Evolutionary conservation across 257 asterid species (phyloP).

Genomic region (Solanum etuberosum): DNA sequence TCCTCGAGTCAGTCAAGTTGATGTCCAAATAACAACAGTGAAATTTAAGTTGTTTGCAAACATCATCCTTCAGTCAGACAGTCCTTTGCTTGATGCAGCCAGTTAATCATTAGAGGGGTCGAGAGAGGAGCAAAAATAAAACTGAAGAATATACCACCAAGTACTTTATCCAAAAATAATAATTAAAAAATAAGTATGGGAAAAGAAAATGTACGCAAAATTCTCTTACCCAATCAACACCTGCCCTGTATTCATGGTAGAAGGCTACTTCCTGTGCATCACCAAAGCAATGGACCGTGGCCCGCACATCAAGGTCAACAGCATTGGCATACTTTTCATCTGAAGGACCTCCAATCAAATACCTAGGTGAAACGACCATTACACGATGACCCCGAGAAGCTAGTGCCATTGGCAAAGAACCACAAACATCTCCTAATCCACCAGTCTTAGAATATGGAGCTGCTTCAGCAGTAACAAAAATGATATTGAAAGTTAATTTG

Average conservation of each 20-base stretch:
- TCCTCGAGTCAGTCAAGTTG: background rate
- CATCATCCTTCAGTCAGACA: background rate
- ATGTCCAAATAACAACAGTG: background rate
- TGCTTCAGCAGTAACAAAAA: conserved; percentile 88
- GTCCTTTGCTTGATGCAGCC: background rate
- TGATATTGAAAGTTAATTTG: conserved; percentile 31
- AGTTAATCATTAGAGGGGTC: background rate
- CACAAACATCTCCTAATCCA: conserved; percentile 98
- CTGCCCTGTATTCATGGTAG: conserved; percentile 84
- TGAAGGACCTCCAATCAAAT: conserved; percentile 44
- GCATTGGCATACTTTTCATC: conserved; percentile 54
- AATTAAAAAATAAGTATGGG: background rate
- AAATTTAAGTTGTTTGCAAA: background rate
- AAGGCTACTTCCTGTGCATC: conserved; percentile 68
- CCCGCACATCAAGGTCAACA: conserved; percentile 31
- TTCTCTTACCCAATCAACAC: conserved; percentile 89
- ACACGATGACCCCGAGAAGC: conserved; percentile 88
- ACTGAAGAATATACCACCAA: background rate
- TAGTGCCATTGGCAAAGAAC: conserved; percentile 83
- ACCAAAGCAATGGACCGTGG: conserved; percentile 56
- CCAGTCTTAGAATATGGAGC: conserved; percentile 96
- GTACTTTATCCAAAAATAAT: background rate
- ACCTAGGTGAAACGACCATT: conserved; percentile 92
- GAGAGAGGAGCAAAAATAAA: background rate
- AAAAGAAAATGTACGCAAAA: background rate